Percentiles rank a stretch among this genome's conserved stretches.
Conservation (phyloP, 768 basidiomycete genomes). For the Krasilnikovozyma curviuscula region DNA sequence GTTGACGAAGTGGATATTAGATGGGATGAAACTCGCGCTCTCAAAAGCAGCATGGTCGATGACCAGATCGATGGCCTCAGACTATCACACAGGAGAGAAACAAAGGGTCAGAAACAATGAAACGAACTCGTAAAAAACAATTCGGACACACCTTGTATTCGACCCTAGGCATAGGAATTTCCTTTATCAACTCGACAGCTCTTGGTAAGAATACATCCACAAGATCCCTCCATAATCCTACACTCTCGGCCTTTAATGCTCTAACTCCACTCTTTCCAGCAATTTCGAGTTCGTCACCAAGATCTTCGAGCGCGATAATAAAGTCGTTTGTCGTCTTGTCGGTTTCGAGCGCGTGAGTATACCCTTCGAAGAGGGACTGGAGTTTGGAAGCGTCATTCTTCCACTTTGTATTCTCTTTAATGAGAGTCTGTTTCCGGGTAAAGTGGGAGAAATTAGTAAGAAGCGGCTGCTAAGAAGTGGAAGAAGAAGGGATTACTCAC, state of each 20-base stretch:
- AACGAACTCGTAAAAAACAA: neutral
- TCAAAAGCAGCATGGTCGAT: constrained; percentile 28
- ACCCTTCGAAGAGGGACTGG: constrained; percentile 20
- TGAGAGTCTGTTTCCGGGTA: no score
- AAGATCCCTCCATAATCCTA: constrained; percentile 27
- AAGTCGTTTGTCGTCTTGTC: constrained; percentile 25
- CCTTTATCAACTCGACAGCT: constrained; percentile 26
- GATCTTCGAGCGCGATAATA: constrained; percentile 25
- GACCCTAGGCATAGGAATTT: constrained; percentile 28
- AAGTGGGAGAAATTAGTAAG: no score
- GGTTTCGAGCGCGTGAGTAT: constrained; percentile 24
- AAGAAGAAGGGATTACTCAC: no score
- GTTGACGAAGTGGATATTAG: constrained; percentile 26
- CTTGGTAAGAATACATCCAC: constrained; percentile 28
- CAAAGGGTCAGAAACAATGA: neutral
- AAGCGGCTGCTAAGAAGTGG: no score
- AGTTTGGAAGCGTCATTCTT: constrained; percentile 23
- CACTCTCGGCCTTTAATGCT: constrained; percentile 21
- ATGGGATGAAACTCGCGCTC: constrained; percentile 29
- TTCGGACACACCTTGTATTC: constrained; percentile 25
- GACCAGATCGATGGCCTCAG: constrained; percentile 21
- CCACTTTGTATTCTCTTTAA: constrained; percentile 25
- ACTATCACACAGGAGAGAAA: constrained; percentile 10
- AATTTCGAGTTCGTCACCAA: constrained; percentile 21
- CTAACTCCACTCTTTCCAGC: constrained; percentile 25